These are phyloP conservation scores for Taphrina deformans DNA, from an alignment of 1,139 yeast species.

Conservation along the genomic window DNA sequence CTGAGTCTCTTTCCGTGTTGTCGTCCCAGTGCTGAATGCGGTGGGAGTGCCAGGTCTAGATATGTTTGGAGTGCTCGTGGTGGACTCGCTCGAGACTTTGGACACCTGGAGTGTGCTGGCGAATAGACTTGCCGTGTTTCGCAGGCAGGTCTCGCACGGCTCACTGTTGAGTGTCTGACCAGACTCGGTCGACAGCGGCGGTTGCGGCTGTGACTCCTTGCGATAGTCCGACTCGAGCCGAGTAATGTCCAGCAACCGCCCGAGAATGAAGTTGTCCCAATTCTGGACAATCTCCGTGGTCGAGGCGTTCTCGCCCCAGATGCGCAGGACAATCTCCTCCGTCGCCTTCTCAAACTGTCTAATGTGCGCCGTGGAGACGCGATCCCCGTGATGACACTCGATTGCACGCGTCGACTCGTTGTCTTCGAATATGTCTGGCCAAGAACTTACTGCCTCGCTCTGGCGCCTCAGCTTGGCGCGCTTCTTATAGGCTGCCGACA, in stretches of 20 bases:
- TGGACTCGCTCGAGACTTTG: not conserved
- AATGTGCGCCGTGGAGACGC: conserved; percentile 9
- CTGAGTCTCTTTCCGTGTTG: not conserved
- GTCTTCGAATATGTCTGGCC: conserved; percentile 7
- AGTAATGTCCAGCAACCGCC: not conserved
- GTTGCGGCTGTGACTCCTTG: not conserved
- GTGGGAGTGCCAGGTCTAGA: not conserved
- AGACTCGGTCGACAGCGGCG: not conserved
- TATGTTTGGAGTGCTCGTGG: not conserved
- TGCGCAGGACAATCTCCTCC: not conserved
- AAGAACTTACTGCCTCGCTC: not conserved
- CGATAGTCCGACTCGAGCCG: not conserved
- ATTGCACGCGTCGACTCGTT: not conserved
- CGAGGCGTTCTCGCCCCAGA: conserved; percentile 7
- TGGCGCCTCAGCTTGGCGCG: conserved; percentile 9
- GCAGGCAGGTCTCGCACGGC: conserved; percentile 6
- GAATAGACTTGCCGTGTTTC: not conserved
- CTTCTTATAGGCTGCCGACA: not conserved
- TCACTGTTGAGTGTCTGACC: not conserved
- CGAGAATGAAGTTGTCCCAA: conserved; percentile 22
- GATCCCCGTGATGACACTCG: conserved; percentile 8
- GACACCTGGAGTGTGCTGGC: not conserved
- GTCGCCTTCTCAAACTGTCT: not conserved
- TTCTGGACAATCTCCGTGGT: conserved; percentile 2
- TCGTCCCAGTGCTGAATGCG: no score